A percentile compares a stretch with the other conserved stretches of the same genome.
Conservation (phyloP, 1,139 yeast genomes). For the Hansenula lynferdii region DNA sequence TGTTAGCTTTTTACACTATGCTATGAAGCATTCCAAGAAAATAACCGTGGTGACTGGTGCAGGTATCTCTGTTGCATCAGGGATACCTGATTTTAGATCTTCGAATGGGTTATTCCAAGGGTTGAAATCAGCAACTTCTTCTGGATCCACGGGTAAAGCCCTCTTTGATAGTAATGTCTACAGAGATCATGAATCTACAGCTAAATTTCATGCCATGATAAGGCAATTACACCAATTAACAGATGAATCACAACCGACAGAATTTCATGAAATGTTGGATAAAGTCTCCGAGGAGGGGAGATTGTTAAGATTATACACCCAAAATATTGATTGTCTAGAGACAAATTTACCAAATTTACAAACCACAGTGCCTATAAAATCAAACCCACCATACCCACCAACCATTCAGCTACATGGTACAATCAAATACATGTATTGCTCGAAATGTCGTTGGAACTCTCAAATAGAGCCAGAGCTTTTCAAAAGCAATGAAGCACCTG, state of each 20-base stretch:
- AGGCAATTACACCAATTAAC: slow-evolving; percentile 56
- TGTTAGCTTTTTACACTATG: slow-evolving; percentile 36
- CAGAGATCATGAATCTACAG: slow-evolving; percentile 54
- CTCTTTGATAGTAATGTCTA: slow-evolving; percentile 80
- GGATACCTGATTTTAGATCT: slow-evolving; percentile 87
- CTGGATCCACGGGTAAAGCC: slow-evolving; percentile 68
- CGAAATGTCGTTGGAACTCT: slow-evolving; percentile 58
- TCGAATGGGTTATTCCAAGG: slow-evolving; percentile 70
- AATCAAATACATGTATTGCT: slow-evolving; percentile 64
- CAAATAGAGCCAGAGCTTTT: slow-evolving; percentile 37
- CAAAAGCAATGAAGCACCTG: slow-evolving; percentile 32
- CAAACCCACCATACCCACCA: slow-evolving; percentile 39
- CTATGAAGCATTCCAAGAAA: slow-evolving; percentile 41
- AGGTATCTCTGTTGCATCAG: slow-evolving; percentile 86
- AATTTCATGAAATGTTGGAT: slow-evolving; percentile 63
- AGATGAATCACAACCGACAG: slow-evolving; percentile 59
- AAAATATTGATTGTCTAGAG: slow-evolving; percentile 52
- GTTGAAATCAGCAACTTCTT: slow-evolving; percentile 37
- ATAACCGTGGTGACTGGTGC: slow-evolving; percentile 75
- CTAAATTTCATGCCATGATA: slow-evolving; percentile 70
- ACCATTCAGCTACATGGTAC: slow-evolving; percentile 81
- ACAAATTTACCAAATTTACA: slow-evolving; percentile 38
- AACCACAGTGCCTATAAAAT: slow-evolving; percentile 40
- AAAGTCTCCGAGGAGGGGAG: slow-evolving; percentile 56
- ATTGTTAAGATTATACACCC: slow-evolving; percentile 70